Percentiles rank a stretch among this genome's conserved stretches.
phyloP scores from a whole-genome alignment of 2,329 filamentous ascomycete species.

The Daldinia sp. region DNA sequence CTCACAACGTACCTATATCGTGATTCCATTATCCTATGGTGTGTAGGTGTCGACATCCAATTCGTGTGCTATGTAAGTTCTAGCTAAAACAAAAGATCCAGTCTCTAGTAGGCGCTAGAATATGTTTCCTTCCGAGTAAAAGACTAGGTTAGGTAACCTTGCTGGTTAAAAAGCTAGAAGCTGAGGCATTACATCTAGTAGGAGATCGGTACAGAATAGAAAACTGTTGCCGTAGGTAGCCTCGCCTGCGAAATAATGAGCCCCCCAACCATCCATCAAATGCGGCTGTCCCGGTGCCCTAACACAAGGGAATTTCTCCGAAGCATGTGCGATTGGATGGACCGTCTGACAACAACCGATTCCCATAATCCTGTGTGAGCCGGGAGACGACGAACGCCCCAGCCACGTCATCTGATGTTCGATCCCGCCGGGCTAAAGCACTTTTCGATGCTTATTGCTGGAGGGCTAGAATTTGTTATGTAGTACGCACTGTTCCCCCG shows the following conservation, averaged over 20 bases:
- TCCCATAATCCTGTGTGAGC: slow-evolving; percentile 17
- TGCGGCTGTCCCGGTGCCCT: slow-evolving; percentile 22
- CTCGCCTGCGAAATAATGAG: background rate
- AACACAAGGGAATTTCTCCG: slow-evolving; percentile 31
- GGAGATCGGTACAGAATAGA: background rate
- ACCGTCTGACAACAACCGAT: slow-evolving; percentile 28
- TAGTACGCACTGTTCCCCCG: background rate
- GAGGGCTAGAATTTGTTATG: background rate
- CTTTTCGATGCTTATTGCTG: slow-evolving; percentile 3
- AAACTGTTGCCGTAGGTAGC: background rate
- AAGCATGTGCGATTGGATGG: slow-evolving; percentile 29
- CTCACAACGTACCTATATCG: no score
- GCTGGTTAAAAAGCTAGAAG: no score
- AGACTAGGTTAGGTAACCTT: no score
- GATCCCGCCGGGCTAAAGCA: slow-evolving; percentile 16
- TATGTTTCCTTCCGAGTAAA: no score
- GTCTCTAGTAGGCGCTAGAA: no score
- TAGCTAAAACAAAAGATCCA: no score
- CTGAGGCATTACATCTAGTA: background rate
- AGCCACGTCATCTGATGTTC: slow-evolving; percentile 46
- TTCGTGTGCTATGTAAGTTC: no score
- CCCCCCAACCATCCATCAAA: slow-evolving; percentile 5
- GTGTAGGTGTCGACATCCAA: no score
- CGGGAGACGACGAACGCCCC: slow-evolving; percentile 15
- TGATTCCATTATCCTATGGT: no score